Evolutionary conservation across 306 rosid species (phyloP).

Genomic region (Dryas alaskensis): DNA sequence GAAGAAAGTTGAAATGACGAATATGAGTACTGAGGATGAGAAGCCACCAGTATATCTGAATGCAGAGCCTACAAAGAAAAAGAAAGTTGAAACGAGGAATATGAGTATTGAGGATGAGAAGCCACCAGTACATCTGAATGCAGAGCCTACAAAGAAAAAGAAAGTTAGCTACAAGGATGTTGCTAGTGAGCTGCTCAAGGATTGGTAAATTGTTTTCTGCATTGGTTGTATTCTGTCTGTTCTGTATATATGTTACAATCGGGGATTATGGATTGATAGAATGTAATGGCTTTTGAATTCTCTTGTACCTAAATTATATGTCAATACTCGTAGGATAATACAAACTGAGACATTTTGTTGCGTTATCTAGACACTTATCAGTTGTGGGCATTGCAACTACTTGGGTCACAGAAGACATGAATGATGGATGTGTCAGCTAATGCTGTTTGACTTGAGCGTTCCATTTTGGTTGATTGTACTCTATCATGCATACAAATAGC

Average conservation of each 20-base stretch:
- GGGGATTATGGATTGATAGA: neutral
- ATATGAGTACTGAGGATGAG: slow-evolving; percentile 21
- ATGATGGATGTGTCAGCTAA: neutral
- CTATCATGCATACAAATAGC: no score
- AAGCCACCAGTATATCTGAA: slow-evolving; percentile 38
- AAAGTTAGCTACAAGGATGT: slow-evolving; percentile 87
- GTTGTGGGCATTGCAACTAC: neutral
- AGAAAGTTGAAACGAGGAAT: slow-evolving; percentile 40
- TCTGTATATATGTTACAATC: neutral
- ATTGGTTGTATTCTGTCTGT: neutral
- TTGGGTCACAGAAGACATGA: neutral
- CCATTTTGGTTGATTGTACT: no score
- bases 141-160: slow-evolving; percentile 59
- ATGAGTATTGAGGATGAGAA: slow-evolving; percentile 31
- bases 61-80: slow-evolving; percentile 47
- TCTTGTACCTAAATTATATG: neutral
- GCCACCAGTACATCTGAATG: slow-evolving; percentile 31
- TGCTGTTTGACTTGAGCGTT: no score
- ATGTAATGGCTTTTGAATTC: neutral
- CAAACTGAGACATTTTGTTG: neutral
- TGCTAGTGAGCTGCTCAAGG: slow-evolving; percentile 66
- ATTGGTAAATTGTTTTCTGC: slow-evolving; percentile 47
- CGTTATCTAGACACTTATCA: neutral
- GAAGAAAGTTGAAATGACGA: slow-evolving; percentile 33
- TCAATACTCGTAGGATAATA: neutral